Evolutionary conservation across 1,284 basidiomycete species (phyloP).

Genomic region (Naganishia albida): DNA sequence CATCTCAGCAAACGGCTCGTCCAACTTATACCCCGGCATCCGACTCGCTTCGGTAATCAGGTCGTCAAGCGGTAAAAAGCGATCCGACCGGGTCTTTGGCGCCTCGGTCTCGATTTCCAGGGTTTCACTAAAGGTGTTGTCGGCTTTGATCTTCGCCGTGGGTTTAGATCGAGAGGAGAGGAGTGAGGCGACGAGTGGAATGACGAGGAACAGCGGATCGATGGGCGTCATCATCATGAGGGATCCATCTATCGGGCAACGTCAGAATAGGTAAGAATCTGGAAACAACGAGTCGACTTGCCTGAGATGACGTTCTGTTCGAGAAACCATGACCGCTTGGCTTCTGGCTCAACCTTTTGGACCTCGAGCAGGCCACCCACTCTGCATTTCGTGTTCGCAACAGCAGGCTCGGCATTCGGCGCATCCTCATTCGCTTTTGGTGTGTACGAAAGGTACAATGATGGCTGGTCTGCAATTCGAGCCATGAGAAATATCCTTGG

Average conservation of each 20-base stretch:
- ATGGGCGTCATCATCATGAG: conserved; percentile 30
- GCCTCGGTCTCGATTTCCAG: conserved; percentile 4
- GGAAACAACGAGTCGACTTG: conserved; percentile 1
- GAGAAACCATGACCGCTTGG: conserved; percentile 33
- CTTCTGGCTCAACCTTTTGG: conserved; percentile 27
- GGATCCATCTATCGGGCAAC: conserved; percentile 27
- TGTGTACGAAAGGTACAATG: conserved; percentile 24
- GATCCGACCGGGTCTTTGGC: conserved; percentile 8
- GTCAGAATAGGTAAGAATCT: neutral
- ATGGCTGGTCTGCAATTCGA: conserved; percentile 4
- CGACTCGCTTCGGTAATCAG: conserved; percentile 20
- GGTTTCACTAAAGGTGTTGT: conserved; percentile 1
- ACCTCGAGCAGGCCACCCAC: conserved; percentile 27
- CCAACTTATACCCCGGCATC: conserved; percentile 1
- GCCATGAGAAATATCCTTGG: too few species aligned
- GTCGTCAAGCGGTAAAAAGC: conserved; percentile 31
- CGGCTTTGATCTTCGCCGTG: neutral
- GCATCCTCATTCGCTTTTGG: neutral
- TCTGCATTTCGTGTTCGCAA: neutral
- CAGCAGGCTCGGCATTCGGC: too few species aligned
- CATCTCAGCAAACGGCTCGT: conserved; percentile 9
- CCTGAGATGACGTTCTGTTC: conserved; percentile 29
- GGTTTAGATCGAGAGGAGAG: conserved; percentile 6
- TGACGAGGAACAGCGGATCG: conserved; percentile 30
- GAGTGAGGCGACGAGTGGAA: conserved; percentile 28